A percentile compares a stretch with the other conserved stretches of the same genome.
phyloP scores from a whole-genome alignment of 1,284 basidiomycete species.

The Ganoderma boninense region DNA sequence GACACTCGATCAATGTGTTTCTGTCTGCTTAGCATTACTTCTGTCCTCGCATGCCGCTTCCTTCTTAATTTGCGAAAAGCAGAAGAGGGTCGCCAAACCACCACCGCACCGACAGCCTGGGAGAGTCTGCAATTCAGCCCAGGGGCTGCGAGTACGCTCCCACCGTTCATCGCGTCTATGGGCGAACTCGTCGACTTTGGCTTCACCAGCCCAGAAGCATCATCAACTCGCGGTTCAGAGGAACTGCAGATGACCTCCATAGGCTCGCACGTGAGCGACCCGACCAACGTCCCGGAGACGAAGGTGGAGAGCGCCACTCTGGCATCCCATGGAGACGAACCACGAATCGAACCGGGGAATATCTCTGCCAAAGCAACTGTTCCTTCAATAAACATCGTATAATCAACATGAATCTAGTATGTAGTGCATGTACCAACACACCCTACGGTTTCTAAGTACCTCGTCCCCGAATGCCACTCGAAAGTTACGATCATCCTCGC shows the following conservation, averaged over 20 bases:
- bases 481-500: too few relatives aligned
- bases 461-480: too few relatives aligned
- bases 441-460: too few relatives aligned
- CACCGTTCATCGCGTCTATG: conserved; percentile 9
- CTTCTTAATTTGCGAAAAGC: conserved; percentile 7
- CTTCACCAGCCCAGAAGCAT: neutral
- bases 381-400: neutral
- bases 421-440: too few relatives aligned
- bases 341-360: neutral
- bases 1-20: neutral
- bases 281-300: neutral
- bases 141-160: neutral
- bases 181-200: conserved; percentile 13
- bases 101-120: neutral
- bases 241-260: neutral
- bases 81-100: neutral
- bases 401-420: too few relatives aligned
- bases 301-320: neutral
- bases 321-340: neutral
- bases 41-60: conserved; percentile 15
- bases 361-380: too few relatives aligned
- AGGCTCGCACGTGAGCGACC: neutral
- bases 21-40: conserved; percentile 1
- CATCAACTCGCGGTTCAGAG: neutral
- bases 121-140: conserved; percentile 8